A percentile compares a stretch with the other conserved stretches of the same genome.
These are phyloP conservation scores for Echium plantagineum DNA, from an alignment of 257 asterid species.

Conservation along the genomic window DNA sequence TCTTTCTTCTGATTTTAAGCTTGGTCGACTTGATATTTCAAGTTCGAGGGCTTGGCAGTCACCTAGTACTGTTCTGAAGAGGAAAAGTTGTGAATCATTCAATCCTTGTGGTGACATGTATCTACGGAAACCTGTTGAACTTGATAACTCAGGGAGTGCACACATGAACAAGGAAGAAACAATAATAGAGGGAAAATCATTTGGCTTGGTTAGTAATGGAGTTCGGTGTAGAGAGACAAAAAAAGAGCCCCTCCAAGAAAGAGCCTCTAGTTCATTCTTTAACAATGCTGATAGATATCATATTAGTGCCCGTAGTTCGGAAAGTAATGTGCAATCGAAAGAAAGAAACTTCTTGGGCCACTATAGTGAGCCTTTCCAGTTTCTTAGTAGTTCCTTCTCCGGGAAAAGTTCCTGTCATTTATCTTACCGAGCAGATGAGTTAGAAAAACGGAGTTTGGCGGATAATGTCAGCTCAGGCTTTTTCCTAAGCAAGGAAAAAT, in stretches of 20 bases:
- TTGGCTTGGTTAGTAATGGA: slow-evolving; percentile 16
- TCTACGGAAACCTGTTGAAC: no score
- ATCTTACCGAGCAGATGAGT: slow-evolving; percentile 1
- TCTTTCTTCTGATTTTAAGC: slow-evolving; percentile 15
- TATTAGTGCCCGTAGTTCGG: no score
- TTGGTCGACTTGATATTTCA: slow-evolving; percentile 14
- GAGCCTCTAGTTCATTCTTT: no score
- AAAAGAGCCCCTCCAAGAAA: not conserved
- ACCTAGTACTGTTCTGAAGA: slow-evolving; percentile 21
- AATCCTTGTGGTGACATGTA: slow-evolving; percentile 10
- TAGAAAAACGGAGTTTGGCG: slow-evolving; percentile 13
- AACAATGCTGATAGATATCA: no score
- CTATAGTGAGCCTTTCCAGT: slow-evolving; percentile 18
- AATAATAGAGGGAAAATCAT: slow-evolving; percentile 1
- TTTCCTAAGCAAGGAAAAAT: slow-evolving; percentile 19
- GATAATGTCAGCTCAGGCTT: slow-evolving; percentile 18
- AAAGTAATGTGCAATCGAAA: slow-evolving; percentile 6
- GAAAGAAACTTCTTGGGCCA: slow-evolving; percentile 18
- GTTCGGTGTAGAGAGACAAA: slow-evolving; percentile 12
- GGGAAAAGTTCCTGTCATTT: slow-evolving; percentile 7
- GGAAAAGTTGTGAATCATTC: slow-evolving; percentile 6
- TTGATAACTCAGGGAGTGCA: no score
- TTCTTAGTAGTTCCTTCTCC: slow-evolving; percentile 5
- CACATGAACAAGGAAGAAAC: no score
- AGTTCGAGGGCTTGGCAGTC: slow-evolving; percentile 9